Base-by-base conservation (phyloP, 768 basidiomycete genomes). In the Rubroboletus pulcherrimus region DNA sequence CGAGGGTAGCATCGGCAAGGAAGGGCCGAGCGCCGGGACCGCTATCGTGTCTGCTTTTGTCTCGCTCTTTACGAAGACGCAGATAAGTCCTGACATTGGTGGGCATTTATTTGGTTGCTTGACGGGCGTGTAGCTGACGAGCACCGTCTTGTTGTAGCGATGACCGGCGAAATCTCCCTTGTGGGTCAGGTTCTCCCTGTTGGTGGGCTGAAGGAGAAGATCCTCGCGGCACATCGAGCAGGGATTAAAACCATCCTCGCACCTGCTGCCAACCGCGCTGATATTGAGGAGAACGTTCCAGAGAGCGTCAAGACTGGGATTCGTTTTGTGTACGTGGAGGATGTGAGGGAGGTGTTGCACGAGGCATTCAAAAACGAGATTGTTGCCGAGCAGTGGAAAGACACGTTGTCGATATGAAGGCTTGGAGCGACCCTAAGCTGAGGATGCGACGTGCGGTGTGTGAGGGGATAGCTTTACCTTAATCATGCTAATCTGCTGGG, bases 161-260 rank as follows among this genome's bases (percentile, higher is more conserved):
- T 98, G 93, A 98, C 97, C 0, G 97, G 97, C 15, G 97, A 99
- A 72, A 93, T 99, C 54, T 93, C 95, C 2, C 84, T 99, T 15
- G 88, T 94, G 0, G 97, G 97, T 0, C 93, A 97, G 72, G 96
- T 99, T 9, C 80, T 97, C 1, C 93, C 96, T 3, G 96, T 99
- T 10, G 96, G 96, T 8, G 96, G 96, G 0, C 74, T 98, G 59
- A 98, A 97, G 76, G 91, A 93, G 75, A 95, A 97, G 78, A 93
- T 96, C 58, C 81, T 98, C 2, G 96, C 96, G 1, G 96, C 97
- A 0, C 97, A 99, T 68, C 86, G 97, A 17, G 93, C 97, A 1
- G 94, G 93, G 4, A 97, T 98, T 77, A 94, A 89, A 75, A 95
- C 88, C 0, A 89, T 93, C 63, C 71, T 95, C 7, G 89, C 89